These are phyloP conservation scores for Monilinia polystroma DNA, from an alignment of 2,329 filamentous ascomycete genomes.

Conservation along the genomic window DNA sequence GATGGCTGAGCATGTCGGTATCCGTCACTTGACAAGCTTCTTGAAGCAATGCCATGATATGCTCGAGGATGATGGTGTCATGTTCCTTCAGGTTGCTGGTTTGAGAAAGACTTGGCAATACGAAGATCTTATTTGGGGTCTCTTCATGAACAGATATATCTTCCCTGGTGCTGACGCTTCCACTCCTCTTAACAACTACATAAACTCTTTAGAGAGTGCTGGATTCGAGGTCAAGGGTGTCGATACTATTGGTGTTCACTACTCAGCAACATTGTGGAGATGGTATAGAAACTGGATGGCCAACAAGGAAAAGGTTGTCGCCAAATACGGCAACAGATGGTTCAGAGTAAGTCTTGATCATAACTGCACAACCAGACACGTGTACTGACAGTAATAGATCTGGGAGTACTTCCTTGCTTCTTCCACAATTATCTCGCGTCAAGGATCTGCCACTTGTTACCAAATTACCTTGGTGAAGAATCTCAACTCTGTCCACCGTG, in stretches of 20 bases:
- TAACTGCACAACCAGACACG: not conserved
- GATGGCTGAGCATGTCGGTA: conserved; percentile 98
- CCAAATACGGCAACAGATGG: conserved; percentile 94
- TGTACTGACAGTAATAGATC: conserved; percentile 51
- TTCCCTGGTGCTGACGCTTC: conserved; percentile 97
- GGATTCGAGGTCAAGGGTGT: conserved; percentile 89
- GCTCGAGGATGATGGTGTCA: conserved; percentile 93
- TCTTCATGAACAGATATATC: conserved; percentile 99
- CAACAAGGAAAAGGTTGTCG: conserved; percentile 87
- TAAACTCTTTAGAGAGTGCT: conserved; percentile 79
- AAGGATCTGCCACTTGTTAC: conserved; percentile 74
- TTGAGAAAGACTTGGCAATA: conserved; percentile 96
- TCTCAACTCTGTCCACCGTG: conserved; percentile 75
- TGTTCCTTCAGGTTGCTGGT: conserved; percentile 95
- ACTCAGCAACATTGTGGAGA: conserved; percentile 92
- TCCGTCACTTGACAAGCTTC: conserved; percentile 81
- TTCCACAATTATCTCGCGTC: conserved; percentile 72
- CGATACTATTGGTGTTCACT: conserved; percentile 95
- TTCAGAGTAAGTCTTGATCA: conserved; percentile 68
- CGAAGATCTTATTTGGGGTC: conserved; percentile 94
- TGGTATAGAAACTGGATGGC: conserved; percentile 99
- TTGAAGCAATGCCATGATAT: conserved; percentile 86
- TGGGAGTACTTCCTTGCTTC: conserved; percentile 82
- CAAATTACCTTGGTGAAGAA: conserved; percentile 80
- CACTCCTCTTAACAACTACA: conserved; percentile 84